These are phyloP conservation scores for Centrapalus pauciflorus DNA, from an alignment of 129 eudicot genomes.

Conservation along the genomic window DNA sequence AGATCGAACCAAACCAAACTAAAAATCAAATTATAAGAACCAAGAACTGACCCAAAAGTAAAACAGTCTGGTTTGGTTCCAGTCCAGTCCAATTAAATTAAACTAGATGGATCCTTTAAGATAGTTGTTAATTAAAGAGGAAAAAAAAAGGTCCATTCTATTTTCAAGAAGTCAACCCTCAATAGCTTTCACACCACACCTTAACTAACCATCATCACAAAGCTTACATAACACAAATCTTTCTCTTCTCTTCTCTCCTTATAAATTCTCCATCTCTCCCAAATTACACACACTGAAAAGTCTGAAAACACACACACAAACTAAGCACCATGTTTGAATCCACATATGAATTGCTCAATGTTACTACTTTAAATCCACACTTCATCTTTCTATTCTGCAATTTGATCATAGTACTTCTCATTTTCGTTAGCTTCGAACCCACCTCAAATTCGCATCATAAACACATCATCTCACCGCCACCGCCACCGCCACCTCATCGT, in stretches of 20 bases:
- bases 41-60: too few species aligned
- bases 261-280: constrained; percentile 23
- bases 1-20: too few species aligned
- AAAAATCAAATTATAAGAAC: too few species aligned
- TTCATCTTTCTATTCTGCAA: constrained; percentile 58
- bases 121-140: too few species aligned
- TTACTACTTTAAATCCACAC: constrained; percentile 46
- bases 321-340: constrained; percentile 36
- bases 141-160: not conserved
- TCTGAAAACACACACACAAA: not conserved
- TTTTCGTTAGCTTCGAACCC: constrained; percentile 42
- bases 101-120: too few species aligned
- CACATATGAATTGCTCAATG: constrained; percentile 43
- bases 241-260: constrained; percentile 9
- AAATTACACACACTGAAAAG: not conserved
- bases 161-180: constrained; percentile 12
- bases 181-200: constrained; percentile 55
- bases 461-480: not conserved
- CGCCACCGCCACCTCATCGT: not conserved
- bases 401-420: constrained; percentile 46
- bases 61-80: too few species aligned
- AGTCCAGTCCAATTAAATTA: too few species aligned
- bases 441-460: constrained; percentile 15
- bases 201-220: constrained; percentile 24
- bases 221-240: constrained; percentile 39